A percentile compares a stretch with the other conserved stretches of the same genome.
These are phyloP conservation scores for Teratosphaeria pseudoeucalypti DNA, from an alignment of 2,329 filamentous ascomycete species.

Conservation along the genomic window DNA sequence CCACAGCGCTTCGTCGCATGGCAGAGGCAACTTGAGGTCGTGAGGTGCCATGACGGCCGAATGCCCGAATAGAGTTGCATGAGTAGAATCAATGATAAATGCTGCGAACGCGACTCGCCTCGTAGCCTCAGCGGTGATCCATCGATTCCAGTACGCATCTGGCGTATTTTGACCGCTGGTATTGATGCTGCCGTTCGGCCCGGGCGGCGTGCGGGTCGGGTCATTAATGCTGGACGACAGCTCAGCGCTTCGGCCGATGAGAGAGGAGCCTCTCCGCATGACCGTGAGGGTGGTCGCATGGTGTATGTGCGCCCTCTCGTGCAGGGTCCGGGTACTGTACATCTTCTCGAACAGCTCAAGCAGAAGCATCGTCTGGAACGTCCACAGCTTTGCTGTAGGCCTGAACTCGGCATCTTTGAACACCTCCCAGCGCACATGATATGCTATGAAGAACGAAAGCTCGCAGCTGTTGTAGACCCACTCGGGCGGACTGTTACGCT, in stretches of 20 bases:
- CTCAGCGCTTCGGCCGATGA: conserved; percentile 80
- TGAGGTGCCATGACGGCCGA: conserved; percentile 95
- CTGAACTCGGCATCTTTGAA: conserved; percentile 86
- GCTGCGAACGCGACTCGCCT: conserved; percentile 83
- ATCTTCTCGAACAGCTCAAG: conserved; percentile 96
- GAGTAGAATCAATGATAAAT: conserved; percentile 89
- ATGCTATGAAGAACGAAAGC: conserved; percentile 79
- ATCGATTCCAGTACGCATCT: conserved; percentile 90
- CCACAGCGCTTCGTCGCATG: conserved; percentile 90
- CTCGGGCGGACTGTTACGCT: conserved; percentile 66
- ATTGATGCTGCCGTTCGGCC: conserved; percentile 38
- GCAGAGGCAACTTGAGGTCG: conserved; percentile 81
- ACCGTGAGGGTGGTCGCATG: conserved; percentile 91
- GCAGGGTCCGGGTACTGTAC: conserved; percentile 83
- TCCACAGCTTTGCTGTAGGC: conserved; percentile 88
- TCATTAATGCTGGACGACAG: conserved; percentile 65
- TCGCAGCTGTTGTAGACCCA: conserved; percentile 68
- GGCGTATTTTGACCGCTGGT: conserved; percentile 48
- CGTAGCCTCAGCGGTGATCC: conserved; percentile 91
- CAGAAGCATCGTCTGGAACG: conserved; percentile 82
- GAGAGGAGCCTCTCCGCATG: conserved; percentile 84
- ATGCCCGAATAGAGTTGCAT: conserved; percentile 96
- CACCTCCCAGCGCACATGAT: conserved; percentile 90
- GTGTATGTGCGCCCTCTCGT: conserved; percentile 92
- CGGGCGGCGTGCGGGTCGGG: conserved; percentile 29